phyloP scores from a whole-genome alignment of 2,329 filamentous ascomycete species.

The Juglanconis oblonga region DNA sequence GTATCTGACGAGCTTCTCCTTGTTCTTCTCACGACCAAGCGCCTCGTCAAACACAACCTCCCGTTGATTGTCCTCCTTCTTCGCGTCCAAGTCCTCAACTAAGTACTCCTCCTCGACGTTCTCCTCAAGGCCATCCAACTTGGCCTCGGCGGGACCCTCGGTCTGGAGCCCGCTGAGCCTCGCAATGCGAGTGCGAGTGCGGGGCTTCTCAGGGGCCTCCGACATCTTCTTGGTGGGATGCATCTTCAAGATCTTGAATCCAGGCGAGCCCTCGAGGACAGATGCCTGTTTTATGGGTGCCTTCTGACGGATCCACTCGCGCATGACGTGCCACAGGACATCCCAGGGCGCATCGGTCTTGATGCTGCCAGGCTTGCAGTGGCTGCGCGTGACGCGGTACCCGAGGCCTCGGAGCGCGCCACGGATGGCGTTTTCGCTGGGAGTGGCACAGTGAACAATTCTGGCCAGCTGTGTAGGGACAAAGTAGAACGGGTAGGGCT shows the following conservation, averaged over 20 bases:
- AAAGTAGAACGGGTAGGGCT: slow-evolving; percentile 84
- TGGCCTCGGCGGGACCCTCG: slow-evolving; percentile 30
- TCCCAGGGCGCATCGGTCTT: slow-evolving; percentile 92
- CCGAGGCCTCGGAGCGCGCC: slow-evolving; percentile 80
- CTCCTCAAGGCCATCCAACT: slow-evolving; percentile 9
- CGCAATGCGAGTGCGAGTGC: no score
- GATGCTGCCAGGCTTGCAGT: slow-evolving; percentile 84
- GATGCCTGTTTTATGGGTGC: slow-evolving; percentile 71
- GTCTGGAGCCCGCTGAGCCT: slow-evolving; percentile 30
- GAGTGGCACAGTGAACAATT: slow-evolving; percentile 74
- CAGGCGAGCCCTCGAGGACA: slow-evolving; percentile 67
- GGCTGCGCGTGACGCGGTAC: slow-evolving; percentile 79
- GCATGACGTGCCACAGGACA: slow-evolving; percentile 88
- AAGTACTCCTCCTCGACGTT: neutral
- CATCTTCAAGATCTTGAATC: slow-evolving; percentile 64
- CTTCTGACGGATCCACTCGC: slow-evolving; percentile 84
- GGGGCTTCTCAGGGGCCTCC: no score
- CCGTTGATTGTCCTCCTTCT: slow-evolving; percentile 23
- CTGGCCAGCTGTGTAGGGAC: slow-evolving; percentile 72
- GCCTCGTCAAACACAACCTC: slow-evolving; percentile 70
- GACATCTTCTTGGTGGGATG: neutral
- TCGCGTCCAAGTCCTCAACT: neutral
- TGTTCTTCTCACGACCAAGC: slow-evolving; percentile 67
- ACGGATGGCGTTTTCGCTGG: slow-evolving; percentile 73
- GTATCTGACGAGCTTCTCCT: slow-evolving; percentile 74